These are phyloP conservation scores for Kockiozyma suomiensis DNA, from an alignment of 805 yeast genomes.

Conservation along the genomic window DNA sequence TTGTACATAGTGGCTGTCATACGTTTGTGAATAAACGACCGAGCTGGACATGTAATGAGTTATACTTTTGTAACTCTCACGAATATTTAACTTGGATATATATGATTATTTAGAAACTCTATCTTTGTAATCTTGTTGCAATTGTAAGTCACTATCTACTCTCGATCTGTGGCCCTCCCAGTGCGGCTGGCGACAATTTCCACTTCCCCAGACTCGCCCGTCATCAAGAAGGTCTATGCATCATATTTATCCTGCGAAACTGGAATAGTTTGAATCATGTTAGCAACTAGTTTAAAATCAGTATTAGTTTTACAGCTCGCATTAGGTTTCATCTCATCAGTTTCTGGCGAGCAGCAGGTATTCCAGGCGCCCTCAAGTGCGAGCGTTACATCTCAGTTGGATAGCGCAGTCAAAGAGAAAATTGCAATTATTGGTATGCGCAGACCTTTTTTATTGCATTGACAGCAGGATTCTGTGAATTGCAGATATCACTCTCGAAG, in stretches of 20 bases:
- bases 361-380: not conserved
- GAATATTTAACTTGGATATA: too few species aligned
- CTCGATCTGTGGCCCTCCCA: not conserved
- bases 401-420: not conserved
- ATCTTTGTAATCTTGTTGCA: too few species aligned
- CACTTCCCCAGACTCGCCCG: too few species aligned
- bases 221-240: not conserved
- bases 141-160: too few species aligned
- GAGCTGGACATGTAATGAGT: too few species aligned
- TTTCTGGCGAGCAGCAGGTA: slow-evolving; percentile 9
- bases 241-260: not conserved
- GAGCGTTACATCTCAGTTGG: not conserved
- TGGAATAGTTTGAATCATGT: not conserved
- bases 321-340: not conserved
- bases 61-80: too few species aligned
- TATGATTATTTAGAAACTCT: too few species aligned
- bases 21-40: too few species aligned
- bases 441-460: too few species aligned
- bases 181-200: not conserved
- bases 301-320: not conserved
- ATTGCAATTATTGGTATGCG: slow-evolving; percentile 24
- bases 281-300: not conserved
- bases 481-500: not conserved
- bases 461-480: not conserved
- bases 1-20: not conserved